Conservation (phyloP, 2,329 filamentous ascomycete genomes). For the Neodidymelliopsis sp. region DNA sequence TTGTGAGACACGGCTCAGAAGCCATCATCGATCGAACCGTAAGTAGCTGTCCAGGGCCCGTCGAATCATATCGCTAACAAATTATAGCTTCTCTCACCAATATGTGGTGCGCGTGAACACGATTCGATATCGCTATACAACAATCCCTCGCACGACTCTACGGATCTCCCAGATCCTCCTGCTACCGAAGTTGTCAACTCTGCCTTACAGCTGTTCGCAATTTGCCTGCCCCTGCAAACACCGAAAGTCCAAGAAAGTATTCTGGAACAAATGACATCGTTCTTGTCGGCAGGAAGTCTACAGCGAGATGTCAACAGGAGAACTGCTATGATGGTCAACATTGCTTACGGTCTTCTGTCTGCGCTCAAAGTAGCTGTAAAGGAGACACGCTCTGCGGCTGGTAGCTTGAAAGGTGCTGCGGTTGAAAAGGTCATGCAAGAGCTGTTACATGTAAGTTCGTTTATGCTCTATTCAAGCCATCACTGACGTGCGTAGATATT, state of each 20-base stretch:
- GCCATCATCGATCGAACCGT: conserved; percentile 66
- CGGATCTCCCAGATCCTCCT: conserved; percentile 74
- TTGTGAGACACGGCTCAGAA: conserved; percentile 65
- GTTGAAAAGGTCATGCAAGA: conserved; percentile 76
- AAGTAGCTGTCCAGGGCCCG: conserved; percentile 13
- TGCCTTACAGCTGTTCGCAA: conserved; percentile 90
- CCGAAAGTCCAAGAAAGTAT: conserved; percentile 95
- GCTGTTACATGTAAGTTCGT: conserved; percentile 76
- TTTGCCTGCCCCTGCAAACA: conserved; percentile 86
- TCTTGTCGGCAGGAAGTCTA: conserved; percentile 79
- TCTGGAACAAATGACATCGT: conserved; percentile 90
- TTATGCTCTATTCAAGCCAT: not conserved
- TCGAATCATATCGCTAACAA: conserved; percentile 19
- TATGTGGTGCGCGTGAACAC: conserved; percentile 85
- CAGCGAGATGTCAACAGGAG: conserved; percentile 88
- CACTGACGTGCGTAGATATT: conserved; percentile 61
- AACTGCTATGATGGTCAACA: conserved; percentile 89
- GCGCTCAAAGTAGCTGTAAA: conserved; percentile 84
- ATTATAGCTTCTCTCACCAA: conserved; percentile 61
- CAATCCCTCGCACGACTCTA: conserved; percentile 57
- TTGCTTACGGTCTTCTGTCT: conserved; percentile 80
- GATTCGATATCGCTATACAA: conserved; percentile 85
- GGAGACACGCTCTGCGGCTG: conserved; percentile 75
- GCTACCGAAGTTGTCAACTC: conserved; percentile 94
- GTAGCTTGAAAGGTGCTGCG: conserved; percentile 75